Percentiles rank a stretch among this genome's conserved stretches.
These are phyloP conservation scores for Colletotrichum sublineola DNA, from an alignment of 2,329 filamentous ascomycete species.

Conservation along the genomic window DNA sequence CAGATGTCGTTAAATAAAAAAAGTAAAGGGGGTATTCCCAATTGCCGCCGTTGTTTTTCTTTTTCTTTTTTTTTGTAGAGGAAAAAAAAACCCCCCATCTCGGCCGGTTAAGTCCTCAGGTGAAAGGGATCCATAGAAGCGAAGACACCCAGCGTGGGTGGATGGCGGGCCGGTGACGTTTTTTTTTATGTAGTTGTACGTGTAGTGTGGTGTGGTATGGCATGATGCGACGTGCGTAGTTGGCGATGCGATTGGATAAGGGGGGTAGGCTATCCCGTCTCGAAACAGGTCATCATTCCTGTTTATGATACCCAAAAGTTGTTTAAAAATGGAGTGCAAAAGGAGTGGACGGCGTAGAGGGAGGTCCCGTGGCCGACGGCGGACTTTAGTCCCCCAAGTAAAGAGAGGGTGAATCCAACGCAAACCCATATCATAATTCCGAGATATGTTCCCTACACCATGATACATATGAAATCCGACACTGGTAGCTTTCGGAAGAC, in stretches of 20 bases:
- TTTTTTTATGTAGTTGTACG: neutral
- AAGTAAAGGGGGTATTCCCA: slow-evolving; percentile 16
- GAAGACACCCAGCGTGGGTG: slow-evolving; percentile 18
- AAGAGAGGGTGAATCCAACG: slow-evolving; percentile 39
- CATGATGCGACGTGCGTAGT: neutral
- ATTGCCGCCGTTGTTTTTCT: slow-evolving; percentile 21
- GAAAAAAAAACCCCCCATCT: neutral
- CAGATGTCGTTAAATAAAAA: slow-evolving; percentile 29
- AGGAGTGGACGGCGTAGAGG: slow-evolving; percentile 58
- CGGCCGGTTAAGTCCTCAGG: slow-evolving; percentile 21
- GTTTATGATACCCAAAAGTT: slow-evolving; percentile 35
- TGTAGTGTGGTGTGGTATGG: neutral
- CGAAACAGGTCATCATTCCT: slow-evolving; percentile 21
- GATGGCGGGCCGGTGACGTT: slow-evolving; percentile 21
- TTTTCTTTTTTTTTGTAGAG: slow-evolving; percentile 9
- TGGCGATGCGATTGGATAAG: slow-evolving; percentile 10
- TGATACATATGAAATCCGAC: slow-evolving; percentile 44
- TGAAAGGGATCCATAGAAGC: slow-evolving; percentile 17
- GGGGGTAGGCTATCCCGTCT: slow-evolving; percentile 13
- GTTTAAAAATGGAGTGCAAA: slow-evolving; percentile 42
- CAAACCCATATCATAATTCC: slow-evolving; percentile 43
- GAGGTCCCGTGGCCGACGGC: slow-evolving; percentile 33
- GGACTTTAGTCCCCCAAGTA: slow-evolving; percentile 48
- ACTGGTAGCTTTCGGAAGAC: slow-evolving; percentile 39
- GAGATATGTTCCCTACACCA: slow-evolving; percentile 54